Conservation (phyloP, 192 early-diverging fungal genomes). For the Gonapodya sp. region DNA sequence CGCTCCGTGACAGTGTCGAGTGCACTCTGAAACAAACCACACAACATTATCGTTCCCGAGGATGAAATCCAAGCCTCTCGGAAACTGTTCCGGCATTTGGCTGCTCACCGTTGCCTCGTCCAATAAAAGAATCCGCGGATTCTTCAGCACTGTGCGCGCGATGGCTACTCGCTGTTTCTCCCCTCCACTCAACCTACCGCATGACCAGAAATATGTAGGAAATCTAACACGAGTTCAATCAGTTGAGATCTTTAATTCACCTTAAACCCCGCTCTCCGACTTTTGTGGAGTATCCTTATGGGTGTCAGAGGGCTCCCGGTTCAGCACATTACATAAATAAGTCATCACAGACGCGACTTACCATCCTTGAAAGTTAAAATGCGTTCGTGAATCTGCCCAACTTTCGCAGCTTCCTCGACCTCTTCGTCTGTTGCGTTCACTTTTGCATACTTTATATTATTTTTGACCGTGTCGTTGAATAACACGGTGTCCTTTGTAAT, state of each 20-base stretch:
- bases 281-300: slow-evolving; percentile 45
- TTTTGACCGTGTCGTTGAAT: slow-evolving; percentile 90
- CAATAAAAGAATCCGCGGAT: slow-evolving; percentile 60
- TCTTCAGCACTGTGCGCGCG: slow-evolving; percentile 68
- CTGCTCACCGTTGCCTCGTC: slow-evolving; percentile 91
- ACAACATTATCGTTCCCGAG: neutral
- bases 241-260: neutral
- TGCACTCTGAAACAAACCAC: neutral
- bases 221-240: neutral
- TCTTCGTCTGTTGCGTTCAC: slow-evolving; percentile 55
- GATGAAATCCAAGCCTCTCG: too few relatives aligned
- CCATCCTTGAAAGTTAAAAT: slow-evolving; percentile 67
- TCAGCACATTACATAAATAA: neutral
- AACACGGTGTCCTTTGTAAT: slow-evolving; percentile 86
- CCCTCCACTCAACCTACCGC: slow-evolving; percentile 78
- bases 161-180: slow-evolving; percentile 89
- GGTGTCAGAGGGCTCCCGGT: neutral
- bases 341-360: too few relatives aligned
- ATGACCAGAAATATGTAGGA: too few relatives aligned
- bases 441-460: slow-evolving; percentile 82
- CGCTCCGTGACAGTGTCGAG: slow-evolving; percentile 51
- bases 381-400: slow-evolving; percentile 74
- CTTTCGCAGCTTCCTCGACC: slow-evolving; percentile 57
- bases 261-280: slow-evolving; percentile 59
- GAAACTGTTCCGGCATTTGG: too few relatives aligned